Conservation (phyloP, 1,139 yeast species). For the Kurtzmaniella quercitrusa region DNA sequence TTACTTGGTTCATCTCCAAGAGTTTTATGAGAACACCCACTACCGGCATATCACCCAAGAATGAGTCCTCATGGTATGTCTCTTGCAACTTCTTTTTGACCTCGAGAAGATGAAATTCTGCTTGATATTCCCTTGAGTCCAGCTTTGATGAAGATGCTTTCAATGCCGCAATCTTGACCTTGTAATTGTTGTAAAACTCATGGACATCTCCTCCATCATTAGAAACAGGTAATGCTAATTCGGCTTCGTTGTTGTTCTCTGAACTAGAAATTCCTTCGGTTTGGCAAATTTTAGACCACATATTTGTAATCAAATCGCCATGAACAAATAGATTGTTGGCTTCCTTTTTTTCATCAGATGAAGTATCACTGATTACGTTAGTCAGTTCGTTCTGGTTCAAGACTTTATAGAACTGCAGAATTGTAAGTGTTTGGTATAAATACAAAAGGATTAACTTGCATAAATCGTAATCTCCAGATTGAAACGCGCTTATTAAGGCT, state of each 20-base stretch:
- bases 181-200: conserved; percentile 23
- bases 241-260: neutral
- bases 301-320: conserved; percentile 42
- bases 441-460: conserved; percentile 56
- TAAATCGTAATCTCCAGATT: conserved; percentile 63
- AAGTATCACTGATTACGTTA: conserved; percentile 13
- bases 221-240: neutral
- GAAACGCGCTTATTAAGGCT: conserved; percentile 68
- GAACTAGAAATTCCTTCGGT: neutral
- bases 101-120: conserved; percentile 48
- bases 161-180: conserved; percentile 21
- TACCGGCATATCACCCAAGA: conserved; percentile 48
- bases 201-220: conserved; percentile 7
- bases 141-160: conserved; percentile 19
- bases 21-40: conserved; percentile 53
- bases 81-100: conserved; percentile 51
- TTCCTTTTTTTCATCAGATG: conserved; percentile 8
- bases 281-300: conserved; percentile 24
- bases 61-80: conserved; percentile 49
- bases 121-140: conserved; percentile 32
- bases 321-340: conserved; percentile 20
- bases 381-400: conserved; percentile 37
- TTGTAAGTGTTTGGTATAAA: conserved; percentile 38
- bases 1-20: conserved; percentile 54
- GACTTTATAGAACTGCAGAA: conserved; percentile 38